Conservation (phyloP, 371 early-diverging fungal species). For the Zopfochytrium polystomum region DNA sequence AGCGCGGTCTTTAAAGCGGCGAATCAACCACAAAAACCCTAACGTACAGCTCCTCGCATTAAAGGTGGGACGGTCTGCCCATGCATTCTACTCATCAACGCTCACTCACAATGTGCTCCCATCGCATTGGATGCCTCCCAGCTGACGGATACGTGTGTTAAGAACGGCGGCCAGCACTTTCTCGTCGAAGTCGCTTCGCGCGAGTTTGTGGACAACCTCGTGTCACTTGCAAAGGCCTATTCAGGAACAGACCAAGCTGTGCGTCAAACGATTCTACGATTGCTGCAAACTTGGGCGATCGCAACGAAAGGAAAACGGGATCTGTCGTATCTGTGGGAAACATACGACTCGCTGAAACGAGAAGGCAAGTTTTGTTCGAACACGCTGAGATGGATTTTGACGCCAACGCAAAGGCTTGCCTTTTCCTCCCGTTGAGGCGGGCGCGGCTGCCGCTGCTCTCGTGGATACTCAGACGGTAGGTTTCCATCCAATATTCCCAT, state of each 20-base stretch:
- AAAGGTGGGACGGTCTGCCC: constrained; percentile 51
- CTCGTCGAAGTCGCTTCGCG: constrained; percentile 79
- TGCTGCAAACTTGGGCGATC: constrained; percentile 85
- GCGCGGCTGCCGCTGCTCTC: constrained; percentile 51
- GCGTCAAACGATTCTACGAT: constrained; percentile 62
- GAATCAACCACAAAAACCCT: constrained; percentile 81
- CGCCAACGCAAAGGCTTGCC: constrained; percentile 45
- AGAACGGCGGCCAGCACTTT: constrained; percentile 86
- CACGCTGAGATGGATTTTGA: too few species aligned
- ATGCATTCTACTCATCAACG: too few species aligned
- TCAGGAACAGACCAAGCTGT: constrained; percentile 67
- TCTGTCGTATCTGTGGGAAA: constrained; percentile 70
- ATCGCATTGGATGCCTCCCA: too few species aligned
- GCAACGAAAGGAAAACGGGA: constrained; percentile 72
- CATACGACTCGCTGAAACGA: constrained; percentile 69
- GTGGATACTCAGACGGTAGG: constrained; percentile 69
- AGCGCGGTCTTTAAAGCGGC: constrained; percentile 65
- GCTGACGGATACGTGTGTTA: constrained; percentile 88
- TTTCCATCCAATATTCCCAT: too few species aligned
- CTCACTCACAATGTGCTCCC: too few species aligned
- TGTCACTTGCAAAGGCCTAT: constrained; percentile 50
- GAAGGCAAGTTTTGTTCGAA: constrained; percentile 59
- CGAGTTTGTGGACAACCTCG: constrained; percentile 85
- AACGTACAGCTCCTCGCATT: constrained; percentile 88
- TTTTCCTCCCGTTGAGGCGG: constrained; percentile 62